These are phyloP conservation scores for Psilocybe azurescens DNA, from an alignment of 768 basidiomycete species.

Conservation along the genomic window DNA sequence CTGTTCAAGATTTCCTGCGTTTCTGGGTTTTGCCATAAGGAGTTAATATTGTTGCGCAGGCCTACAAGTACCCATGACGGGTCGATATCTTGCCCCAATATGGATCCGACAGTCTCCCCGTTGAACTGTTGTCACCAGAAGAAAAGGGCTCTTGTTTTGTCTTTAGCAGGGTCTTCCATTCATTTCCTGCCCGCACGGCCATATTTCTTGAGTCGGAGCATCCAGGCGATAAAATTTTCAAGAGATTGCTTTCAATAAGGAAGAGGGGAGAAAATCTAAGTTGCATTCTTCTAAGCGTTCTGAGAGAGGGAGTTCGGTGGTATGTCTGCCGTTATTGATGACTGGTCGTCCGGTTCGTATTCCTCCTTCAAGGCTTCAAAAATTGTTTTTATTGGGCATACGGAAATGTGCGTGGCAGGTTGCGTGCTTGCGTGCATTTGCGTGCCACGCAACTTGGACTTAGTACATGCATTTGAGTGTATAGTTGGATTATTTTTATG, in stretches of 20 bases:
- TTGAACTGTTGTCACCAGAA: background rate
- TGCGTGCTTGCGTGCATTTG: no score
- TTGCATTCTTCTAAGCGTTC: slow-evolving; percentile 37
- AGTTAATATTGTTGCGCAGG: slow-evolving; percentile 61
- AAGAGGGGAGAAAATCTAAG: slow-evolving; percentile 53
- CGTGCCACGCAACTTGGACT: no score
- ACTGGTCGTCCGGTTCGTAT: slow-evolving; percentile 32
- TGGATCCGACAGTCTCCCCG: slow-evolving; percentile 24
- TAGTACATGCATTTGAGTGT: no score
- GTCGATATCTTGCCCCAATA: slow-evolving; percentile 41
- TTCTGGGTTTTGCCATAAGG: slow-evolving; percentile 63
- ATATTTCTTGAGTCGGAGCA: slow-evolving; percentile 43
- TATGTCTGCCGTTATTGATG: slow-evolving; percentile 19
- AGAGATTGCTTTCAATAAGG: slow-evolving; percentile 57
- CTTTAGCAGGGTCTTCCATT: slow-evolving; percentile 58
- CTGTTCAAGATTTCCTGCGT: slow-evolving; percentile 57
- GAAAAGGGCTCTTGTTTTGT: slow-evolving; percentile 10
- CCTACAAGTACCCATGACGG: slow-evolving; percentile 56
- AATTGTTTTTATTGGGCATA: slow-evolving; percentile 52
- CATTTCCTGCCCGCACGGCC: slow-evolving; percentile 59
- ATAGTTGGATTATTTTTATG: no score
- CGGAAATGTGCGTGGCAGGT: no score
- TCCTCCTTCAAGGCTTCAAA: slow-evolving; percentile 59
- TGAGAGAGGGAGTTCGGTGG: slow-evolving; percentile 25
- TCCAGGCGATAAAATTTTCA: slow-evolving; percentile 54